Percentiles rank a stretch among this genome's conserved stretches.
Evolutionary conservation across 129 eudicot species (phyloP).

Genomic region (Deinandra increscens): DNA sequence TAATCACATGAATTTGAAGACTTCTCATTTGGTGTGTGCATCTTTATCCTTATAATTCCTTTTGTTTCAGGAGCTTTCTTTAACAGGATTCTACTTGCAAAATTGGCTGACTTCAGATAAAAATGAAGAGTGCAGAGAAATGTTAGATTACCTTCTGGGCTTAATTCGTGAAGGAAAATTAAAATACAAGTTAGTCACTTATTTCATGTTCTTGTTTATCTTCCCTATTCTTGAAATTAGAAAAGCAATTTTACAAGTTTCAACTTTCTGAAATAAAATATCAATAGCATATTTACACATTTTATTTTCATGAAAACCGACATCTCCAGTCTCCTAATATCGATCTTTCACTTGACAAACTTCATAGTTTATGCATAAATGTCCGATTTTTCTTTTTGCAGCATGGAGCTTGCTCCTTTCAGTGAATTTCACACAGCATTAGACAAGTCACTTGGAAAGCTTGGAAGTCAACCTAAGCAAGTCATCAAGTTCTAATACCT

Average conservation of each 20-base stretch:
- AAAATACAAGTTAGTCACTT: constrained; percentile 62
- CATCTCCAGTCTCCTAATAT: background rate
- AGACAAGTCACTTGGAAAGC: constrained; percentile 90
- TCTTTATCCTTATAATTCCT: background rate
- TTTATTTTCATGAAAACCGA: background rate
- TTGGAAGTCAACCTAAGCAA: constrained; percentile 89
- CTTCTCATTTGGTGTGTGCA: background rate
- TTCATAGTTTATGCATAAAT: too few relatives aligned
- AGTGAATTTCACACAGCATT: constrained; percentile 51
- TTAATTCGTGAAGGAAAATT: constrained; percentile 61
- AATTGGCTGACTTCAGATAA: constrained; percentile 60
- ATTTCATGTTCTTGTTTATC: background rate
- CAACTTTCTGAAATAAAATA: background rate
- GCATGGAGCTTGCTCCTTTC: constrained; percentile 77
- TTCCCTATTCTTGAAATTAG: background rate
- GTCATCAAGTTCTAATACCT: constrained; percentile 53
- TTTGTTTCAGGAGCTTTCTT: constrained; percentile 66
- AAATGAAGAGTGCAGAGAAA: constrained; percentile 54
- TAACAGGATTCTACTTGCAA: constrained; percentile 90
- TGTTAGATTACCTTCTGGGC: constrained; percentile 72
- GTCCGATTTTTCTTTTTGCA: constrained; percentile 29
- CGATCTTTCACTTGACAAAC: background rate
- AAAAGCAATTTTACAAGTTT: background rate
- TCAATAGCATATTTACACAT: background rate
- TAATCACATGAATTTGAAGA: background rate